Conservation (phyloP, 2,329 filamentous ascomycete genomes). For the Hymenoscyphus infarciens region DNA sequence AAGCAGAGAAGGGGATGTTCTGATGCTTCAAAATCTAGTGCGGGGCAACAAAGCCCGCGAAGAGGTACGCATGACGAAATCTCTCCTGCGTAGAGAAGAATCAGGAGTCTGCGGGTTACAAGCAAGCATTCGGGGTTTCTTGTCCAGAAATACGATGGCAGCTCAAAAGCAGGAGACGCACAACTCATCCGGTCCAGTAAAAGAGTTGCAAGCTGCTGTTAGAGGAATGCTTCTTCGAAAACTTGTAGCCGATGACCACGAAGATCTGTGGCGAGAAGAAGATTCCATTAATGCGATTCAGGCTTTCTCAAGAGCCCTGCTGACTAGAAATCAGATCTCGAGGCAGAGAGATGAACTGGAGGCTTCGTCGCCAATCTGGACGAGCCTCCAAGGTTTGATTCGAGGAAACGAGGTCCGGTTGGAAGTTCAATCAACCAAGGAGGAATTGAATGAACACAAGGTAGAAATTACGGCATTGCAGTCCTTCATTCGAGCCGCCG, state of each 20-base stretch:
- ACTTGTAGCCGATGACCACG: constrained; percentile 51
- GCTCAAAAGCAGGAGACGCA: constrained; percentile 55
- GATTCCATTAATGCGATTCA: constrained; percentile 56
- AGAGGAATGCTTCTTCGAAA: constrained; percentile 58
- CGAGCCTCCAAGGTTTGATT: constrained; percentile 41
- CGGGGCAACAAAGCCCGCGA: constrained; percentile 63
- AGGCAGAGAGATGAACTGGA: constrained; percentile 50
- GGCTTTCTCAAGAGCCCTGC: constrained; percentile 61
- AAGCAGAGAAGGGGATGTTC: constrained; percentile 65
- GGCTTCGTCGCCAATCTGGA: constrained; percentile 48
- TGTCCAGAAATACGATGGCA: constrained; percentile 56
- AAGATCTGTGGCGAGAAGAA: constrained; percentile 49
- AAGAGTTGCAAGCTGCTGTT: constrained; percentile 61
- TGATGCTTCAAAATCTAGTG: constrained; percentile 79
- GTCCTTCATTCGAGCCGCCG: constrained; percentile 46
- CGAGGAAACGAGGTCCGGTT: constrained; percentile 47
- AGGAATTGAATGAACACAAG: constrained; percentile 51
- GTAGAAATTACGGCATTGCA: constrained; percentile 33
- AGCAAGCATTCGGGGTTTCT: constrained; percentile 62
- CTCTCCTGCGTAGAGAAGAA: constrained; percentile 58
- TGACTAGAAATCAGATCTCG: constrained; percentile 53
- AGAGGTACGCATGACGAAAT: constrained; percentile 52
- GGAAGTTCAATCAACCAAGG: constrained; percentile 43
- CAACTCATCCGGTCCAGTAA: constrained; percentile 49
- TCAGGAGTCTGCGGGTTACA: constrained; percentile 64